Percentiles rank a stretch among this genome's conserved stretches.
These are phyloP conservation scores for Aspergillus piperis DNA, from an alignment of 2,329 filamentous ascomycete species.

Conservation along the genomic window DNA sequence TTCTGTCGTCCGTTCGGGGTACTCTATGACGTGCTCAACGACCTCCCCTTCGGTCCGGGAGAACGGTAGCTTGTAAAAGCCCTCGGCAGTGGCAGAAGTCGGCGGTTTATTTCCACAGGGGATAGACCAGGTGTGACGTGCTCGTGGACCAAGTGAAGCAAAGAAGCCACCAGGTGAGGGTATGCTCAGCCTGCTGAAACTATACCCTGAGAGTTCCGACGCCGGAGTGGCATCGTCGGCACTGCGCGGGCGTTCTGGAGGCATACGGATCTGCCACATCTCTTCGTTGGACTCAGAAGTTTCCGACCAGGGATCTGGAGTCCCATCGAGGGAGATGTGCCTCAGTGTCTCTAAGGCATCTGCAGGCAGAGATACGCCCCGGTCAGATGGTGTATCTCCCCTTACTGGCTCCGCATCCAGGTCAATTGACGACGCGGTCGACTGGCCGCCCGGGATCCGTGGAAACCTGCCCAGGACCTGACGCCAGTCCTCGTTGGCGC, in stretches of 20 bases:
- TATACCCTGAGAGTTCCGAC: conserved; percentile 64
- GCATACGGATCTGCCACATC: conserved; percentile 62
- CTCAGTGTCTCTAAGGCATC: conserved; percentile 79
- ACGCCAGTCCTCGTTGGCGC: conserved; percentile 61
- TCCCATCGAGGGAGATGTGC: conserved; percentile 62
- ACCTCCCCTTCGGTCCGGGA: conserved; percentile 51
- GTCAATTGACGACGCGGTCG: conserved; percentile 22
- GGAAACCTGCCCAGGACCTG: conserved; percentile 45
- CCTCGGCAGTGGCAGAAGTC: conserved; percentile 86
- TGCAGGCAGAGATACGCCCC: conserved; percentile 72
- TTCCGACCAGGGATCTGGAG: conserved; percentile 42
- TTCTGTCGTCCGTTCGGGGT: conserved; percentile 45
- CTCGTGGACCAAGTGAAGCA: conserved; percentile 73
- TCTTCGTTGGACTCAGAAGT: conserved; percentile 57
- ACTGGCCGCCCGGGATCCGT: conserved; percentile 32
- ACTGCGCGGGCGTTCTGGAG: conserved; percentile 50
- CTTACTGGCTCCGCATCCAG: conserved; percentile 22
- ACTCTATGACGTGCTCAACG: conserved; percentile 69
- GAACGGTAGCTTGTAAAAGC: conserved; percentile 88
- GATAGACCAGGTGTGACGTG: conserved; percentile 80
- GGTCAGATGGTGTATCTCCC: conserved; percentile 38
- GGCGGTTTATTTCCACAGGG: conserved; percentile 61
- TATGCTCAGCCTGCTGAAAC: conserved; percentile 79
- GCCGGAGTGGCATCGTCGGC: conserved; percentile 51
- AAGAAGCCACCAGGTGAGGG: conserved; percentile 93